phyloP scores from a whole-genome alignment of 257 asterid genomes.

The Penstemon eatonii region DNA sequence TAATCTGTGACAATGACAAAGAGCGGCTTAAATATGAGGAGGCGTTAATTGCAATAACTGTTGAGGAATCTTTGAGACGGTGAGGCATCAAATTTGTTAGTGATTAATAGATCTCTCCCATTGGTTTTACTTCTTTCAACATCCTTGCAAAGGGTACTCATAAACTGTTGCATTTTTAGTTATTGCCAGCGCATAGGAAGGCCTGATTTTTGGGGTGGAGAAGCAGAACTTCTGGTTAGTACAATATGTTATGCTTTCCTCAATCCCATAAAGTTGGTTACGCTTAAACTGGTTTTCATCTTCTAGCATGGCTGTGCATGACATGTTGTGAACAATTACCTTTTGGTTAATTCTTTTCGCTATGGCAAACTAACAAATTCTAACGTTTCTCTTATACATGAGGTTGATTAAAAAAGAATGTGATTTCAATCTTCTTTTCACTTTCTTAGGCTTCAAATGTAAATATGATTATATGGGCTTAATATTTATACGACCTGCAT shows the following conservation, averaged over 20 bases:
- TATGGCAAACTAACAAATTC: neutral
- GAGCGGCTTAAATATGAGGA: conserved; percentile 71
- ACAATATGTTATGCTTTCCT: conserved; percentile 14
- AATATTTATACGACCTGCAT: neutral
- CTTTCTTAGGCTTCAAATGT: conserved; percentile 1
- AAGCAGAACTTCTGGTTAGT: conserved; percentile 93
- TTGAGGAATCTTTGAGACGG: conserved; percentile 87
- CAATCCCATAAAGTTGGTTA: neutral
- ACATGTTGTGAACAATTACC: neutral
- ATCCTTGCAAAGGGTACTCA: conserved; percentile 20
- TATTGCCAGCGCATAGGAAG: conserved; percentile 91
- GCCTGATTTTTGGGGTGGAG: conserved; percentile 98
- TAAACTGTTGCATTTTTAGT: conserved; percentile 43
- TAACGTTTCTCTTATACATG: neutral
- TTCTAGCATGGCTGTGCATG: neutral
- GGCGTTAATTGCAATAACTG: conserved; percentile 87
- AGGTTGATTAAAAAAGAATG: neutral
- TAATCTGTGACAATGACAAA: conserved; percentile 63
- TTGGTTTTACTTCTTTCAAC: conserved; percentile 3
- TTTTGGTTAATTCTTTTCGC: neutral
- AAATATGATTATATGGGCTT: neutral
- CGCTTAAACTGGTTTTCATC: neutral
- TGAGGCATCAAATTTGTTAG: conserved; percentile 41
- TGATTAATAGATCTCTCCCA: neutral
- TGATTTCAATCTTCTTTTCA: neutral